Conservation (phyloP, 306 rosid species). For the Dalbergia oliveri region DNA sequence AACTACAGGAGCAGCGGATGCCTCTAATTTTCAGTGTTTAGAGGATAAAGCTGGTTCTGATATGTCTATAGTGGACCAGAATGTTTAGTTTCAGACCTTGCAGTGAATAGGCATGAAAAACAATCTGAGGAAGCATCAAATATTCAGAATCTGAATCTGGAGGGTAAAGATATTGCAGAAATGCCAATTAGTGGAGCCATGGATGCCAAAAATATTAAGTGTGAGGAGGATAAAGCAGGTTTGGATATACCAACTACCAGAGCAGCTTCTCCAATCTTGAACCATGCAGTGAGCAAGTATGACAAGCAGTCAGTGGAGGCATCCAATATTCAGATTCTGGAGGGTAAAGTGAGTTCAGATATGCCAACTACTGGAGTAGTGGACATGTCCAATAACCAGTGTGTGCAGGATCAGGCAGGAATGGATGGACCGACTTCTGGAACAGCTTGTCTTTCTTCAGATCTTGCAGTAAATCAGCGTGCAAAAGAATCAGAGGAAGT, state of each 20-base stretch:
- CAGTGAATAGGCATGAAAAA: conserved; percentile 10
- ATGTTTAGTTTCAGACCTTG: background rate
- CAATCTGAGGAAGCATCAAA: conserved; percentile 13
- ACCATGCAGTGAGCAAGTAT: background rate
- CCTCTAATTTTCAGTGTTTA: conserved; percentile 8
- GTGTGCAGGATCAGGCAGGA: background rate
- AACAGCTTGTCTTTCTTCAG: background rate
- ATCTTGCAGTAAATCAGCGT: background rate
- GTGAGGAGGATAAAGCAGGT: conserved; percentile 38
- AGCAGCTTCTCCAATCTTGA: conserved; percentile 12
- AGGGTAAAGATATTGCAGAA: conserved; percentile 2
- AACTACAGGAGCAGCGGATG: conserved; percentile 8
- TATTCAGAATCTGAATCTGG: conserved; percentile 23
- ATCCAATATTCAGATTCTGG: conserved; percentile 26
- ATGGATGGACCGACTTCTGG: background rate
- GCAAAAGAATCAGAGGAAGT: background rate
- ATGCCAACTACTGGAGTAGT: conserved; percentile 33
- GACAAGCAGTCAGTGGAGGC: conserved; percentile 47
- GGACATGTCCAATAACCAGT: background rate
- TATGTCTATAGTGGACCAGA: background rate
- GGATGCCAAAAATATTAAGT: conserved; percentile 40
- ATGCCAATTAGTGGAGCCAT: background rate
- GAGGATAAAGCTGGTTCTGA: conserved; percentile 37
- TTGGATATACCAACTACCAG: conserved; percentile 33
- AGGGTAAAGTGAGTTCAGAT: conserved; percentile 45